Base-by-base conservation (phyloP, 2,329 filamentous ascomycete species). In the Helicocarpus griseus region DNA sequence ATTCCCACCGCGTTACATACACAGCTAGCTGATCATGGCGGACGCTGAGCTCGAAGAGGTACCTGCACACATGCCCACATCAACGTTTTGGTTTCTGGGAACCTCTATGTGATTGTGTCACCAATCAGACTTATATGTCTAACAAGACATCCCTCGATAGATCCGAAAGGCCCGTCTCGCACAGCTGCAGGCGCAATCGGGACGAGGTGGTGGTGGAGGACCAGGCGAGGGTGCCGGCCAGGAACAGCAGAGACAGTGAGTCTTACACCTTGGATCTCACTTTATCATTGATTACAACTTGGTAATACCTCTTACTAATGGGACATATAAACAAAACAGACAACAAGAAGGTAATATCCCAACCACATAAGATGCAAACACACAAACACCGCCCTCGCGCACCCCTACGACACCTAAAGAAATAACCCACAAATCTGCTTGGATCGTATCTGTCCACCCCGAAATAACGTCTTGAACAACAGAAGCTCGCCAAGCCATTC, bases 121-220 rank as follows among this genome's bases (percentile, higher is more conserved):
- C n/a, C n/a, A n/a, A n/a, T n/a, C n/a, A n/a, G n/a, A 44, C 8
- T 17, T 26, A 24, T 40, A 28, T 13, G 22, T 22, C 43, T 52
- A 33, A 45, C 3, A 21, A 11, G 46, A 9, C 8, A 21, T 39
- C 21, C 17, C 41, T 45, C 11, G 7, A 43, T 64, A 95, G 86
- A 96, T 97, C 66, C 79, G 91, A 67, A 86, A 88, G 70, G 91
- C 91, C 63, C 89, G 93, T 56, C 83, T 96, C 50, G 87, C 91
- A 71, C 90, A 98, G 74, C 85, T 97, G 59, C 93, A 94, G 71
- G 79, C 89, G 61, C 77, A 81, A 64, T 76, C 86, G 70, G 73
- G 78, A 57, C 76, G 75, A 54, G 77, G 76, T 53, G 71, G 70
- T 49, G 70, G 72, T 44, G 72, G 74, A 54, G 72, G 72, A 53